Conservation (phyloP, 1,284 basidiomycete genomes). For the Takashimella tepidaria region DNA sequence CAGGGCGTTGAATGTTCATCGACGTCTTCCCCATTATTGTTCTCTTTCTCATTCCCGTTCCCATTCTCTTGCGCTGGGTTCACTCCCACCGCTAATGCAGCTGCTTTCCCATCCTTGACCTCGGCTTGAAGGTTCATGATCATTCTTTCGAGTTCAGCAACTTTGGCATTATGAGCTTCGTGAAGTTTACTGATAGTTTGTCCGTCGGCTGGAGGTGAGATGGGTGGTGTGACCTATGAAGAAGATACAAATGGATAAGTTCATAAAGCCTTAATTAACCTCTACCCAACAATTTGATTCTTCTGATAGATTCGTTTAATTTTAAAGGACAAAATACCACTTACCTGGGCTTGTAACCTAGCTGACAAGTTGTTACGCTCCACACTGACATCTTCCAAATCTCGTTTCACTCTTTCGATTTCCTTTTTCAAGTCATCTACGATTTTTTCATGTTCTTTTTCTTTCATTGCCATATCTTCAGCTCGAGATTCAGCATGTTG, state of each 20-base stretch:
- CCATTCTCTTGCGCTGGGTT: neutral
- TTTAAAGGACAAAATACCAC: conserved; percentile 3
- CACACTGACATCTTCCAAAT: conserved; percentile 1
- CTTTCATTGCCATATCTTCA: neutral
- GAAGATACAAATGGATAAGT: neutral
- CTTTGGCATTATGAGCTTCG: conserved; percentile 32
- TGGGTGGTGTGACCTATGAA: neutral
- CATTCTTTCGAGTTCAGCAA: conserved; percentile 22
- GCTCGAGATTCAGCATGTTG: conserved; percentile 6
- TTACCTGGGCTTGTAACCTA: conserved; percentile 11
- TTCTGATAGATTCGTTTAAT: too few species aligned
- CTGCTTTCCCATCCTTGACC: neutral
- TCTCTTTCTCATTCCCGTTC: neutral
- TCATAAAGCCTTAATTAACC: neutral
- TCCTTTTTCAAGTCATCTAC: conserved; percentile 8
- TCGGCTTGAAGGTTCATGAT: conserved; percentile 9
- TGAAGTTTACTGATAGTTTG: conserved; percentile 20
- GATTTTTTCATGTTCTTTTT: neutral
- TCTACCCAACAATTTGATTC: neutral
- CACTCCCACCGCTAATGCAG: neutral
- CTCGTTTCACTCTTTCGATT: conserved; percentile 2
- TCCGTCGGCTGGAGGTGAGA: neutral
- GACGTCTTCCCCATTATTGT: neutral
- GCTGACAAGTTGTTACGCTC: conserved; percentile 9
- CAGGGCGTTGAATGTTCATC: conserved; percentile 4